Percentiles rank a stretch among this genome's conserved stretches.
phyloP scores from a whole-genome alignment of 1,139 yeast species.

The Protomyces arabidopsidicola region DNA sequence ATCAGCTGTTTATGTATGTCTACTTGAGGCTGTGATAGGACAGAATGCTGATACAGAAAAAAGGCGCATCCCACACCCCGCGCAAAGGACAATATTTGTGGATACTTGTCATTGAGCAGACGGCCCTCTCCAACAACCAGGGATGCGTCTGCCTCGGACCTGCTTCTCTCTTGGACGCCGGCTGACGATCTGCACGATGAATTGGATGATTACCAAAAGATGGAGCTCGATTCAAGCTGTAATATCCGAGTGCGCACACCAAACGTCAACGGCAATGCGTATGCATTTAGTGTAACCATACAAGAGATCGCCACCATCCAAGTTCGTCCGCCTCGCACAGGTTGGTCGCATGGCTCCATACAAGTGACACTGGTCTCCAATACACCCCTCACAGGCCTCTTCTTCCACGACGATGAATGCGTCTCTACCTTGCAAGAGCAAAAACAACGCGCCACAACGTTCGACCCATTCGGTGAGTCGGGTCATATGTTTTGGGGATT shows the following conservation, averaged over 20 bases:
- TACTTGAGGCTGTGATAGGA: not conserved
- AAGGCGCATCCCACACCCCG: constrained; percentile 63
- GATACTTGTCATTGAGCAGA: constrained; percentile 44
- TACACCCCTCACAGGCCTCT: constrained; percentile 67
- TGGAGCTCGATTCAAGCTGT: constrained; percentile 13
- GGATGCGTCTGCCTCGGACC: constrained; percentile 9
- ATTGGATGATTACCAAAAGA: constrained; percentile 13
- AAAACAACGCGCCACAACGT: constrained; percentile 48
- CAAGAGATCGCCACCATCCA: constrained; percentile 70
- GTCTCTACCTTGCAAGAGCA: constrained; percentile 66
- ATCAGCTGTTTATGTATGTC: constrained; percentile 52
- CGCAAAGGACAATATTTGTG: constrained; percentile 70
- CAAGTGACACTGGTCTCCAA: constrained; percentile 64
- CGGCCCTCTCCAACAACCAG: constrained; percentile 23
- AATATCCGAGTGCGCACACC: constrained; percentile 12
- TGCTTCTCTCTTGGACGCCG: constrained; percentile 19
- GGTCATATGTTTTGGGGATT: constrained; percentile 87
- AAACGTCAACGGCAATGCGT: constrained; percentile 39
- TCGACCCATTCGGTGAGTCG: constrained; percentile 67
- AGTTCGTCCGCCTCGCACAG: constrained; percentile 71
- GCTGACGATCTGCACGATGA: constrained; percentile 12
- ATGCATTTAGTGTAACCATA: constrained; percentile 60
- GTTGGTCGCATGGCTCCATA: constrained; percentile 91
- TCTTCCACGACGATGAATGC: constrained; percentile 86
- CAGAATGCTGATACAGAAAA: not conserved